These are phyloP conservation scores for Linnemannia exigua DNA, from an alignment of 192 early-diverging fungal genomes.

Conservation along the genomic window DNA sequence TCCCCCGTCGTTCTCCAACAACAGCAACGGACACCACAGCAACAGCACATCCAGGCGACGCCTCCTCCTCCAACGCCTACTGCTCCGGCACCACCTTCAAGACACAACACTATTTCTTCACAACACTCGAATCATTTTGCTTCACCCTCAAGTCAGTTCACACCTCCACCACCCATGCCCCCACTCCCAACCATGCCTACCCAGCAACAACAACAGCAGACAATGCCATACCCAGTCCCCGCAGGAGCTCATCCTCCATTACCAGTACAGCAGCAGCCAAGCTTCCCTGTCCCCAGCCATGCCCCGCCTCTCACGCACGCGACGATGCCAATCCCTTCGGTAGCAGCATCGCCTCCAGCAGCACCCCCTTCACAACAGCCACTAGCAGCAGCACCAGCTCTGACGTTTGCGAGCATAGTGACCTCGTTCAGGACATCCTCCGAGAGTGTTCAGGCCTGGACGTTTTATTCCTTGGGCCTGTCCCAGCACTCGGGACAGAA, in stretches of 20 bases:
- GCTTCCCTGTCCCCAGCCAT: background rate
- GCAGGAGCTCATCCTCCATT: background rate
- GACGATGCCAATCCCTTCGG: background rate
- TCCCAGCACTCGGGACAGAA: conserved; percentile 39
- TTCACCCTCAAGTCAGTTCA: background rate
- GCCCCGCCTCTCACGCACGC: background rate
- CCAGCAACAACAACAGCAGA: conserved; percentile 13
- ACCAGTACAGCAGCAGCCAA: background rate
- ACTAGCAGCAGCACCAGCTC: background rate
- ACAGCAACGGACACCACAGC: conserved; percentile 21
- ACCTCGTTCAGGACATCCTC: conserved; percentile 48
- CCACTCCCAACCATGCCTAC: background rate
- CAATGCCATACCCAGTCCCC: conserved; percentile 16
- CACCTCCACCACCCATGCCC: conserved; percentile 17
- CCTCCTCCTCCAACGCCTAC: background rate
- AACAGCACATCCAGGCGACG: conserved; percentile 13
- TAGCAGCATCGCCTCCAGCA: background rate
- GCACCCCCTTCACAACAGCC: background rate
- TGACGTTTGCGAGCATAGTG: conserved; percentile 52
- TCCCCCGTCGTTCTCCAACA: conserved; percentile 13
- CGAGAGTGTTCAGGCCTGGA: conserved; percentile 44
- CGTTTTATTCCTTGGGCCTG: conserved; percentile 46
- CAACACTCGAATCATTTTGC: conserved; percentile 4
- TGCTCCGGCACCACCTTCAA: conserved; percentile 16
- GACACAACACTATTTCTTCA: conserved; percentile 31